phyloP scores from a whole-genome alignment of 1,139 yeast genomes.

The Taiozyma onychis region DNA sequence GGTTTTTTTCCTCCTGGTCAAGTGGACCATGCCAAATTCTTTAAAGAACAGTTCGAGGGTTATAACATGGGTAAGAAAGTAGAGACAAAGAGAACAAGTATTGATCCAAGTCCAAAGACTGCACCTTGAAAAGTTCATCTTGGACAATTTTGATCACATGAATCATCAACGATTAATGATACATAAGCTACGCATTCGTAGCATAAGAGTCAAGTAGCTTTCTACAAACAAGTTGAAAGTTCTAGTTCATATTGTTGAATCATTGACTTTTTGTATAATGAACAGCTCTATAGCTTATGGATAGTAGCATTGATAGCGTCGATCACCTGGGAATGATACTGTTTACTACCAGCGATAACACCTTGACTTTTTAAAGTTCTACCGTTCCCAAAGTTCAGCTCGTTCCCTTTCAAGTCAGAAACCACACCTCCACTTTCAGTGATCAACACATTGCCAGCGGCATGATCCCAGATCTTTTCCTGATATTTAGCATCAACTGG shows the following conservation, averaged over 20 bases:
- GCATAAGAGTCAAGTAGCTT: too few species aligned
- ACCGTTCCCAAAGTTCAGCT: slow-evolving; percentile 82
- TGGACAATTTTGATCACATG: neutral
- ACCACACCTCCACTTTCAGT: slow-evolving; percentile 91
- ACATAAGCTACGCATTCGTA: neutral
- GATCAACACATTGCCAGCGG: slow-evolving; percentile 86
- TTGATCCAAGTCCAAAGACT: neutral
- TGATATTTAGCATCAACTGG: slow-evolving; percentile 73
- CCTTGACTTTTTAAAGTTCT: slow-evolving; percentile 80
- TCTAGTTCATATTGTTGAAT: too few species aligned
- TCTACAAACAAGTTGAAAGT: too few species aligned
- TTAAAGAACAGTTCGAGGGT: neutral
- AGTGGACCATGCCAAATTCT: neutral
- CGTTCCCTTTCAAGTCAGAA: slow-evolving; percentile 70
- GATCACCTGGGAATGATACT: slow-evolving; percentile 58
- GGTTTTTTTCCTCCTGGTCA: neutral
- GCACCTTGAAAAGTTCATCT: neutral
- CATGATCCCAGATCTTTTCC: slow-evolving; percentile 99
- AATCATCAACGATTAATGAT: neutral
- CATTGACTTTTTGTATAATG: too few species aligned
- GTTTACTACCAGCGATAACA: slow-evolving; percentile 78
- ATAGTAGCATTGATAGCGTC: slow-evolving; percentile 41
- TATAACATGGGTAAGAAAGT: neutral
- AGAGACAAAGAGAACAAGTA: neutral
- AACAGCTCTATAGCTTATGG: slow-evolving; percentile 1